Conservation (phyloP, 208 protist species). For the Naegleria lovaniensis region DNA sequence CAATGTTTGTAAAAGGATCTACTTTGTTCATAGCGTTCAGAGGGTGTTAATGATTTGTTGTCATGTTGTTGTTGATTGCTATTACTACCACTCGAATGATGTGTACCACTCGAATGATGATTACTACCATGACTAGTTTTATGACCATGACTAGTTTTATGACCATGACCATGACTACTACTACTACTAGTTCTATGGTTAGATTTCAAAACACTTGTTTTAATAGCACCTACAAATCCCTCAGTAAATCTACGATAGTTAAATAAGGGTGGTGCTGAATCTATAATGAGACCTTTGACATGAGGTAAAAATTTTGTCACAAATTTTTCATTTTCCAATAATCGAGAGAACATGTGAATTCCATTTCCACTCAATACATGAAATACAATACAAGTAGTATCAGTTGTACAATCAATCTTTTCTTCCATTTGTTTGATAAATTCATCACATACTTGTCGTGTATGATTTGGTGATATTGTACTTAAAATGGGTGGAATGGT, state of each 20-base stretch:
- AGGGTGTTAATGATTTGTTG: too few relatives aligned
- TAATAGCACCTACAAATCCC: background rate
- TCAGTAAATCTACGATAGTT: background rate
- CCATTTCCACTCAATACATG: background rate
- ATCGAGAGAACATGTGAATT: background rate
- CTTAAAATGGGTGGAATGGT: background rate
- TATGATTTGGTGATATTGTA: background rate
- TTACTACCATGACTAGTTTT: too few relatives aligned
- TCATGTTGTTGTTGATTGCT: too few relatives aligned
- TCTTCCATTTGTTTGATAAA: constrained; percentile 1
- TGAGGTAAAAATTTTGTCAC: background rate
- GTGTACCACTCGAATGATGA: too few relatives aligned
- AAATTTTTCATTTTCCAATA: background rate
- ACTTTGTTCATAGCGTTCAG: too few relatives aligned
- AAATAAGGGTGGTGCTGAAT: background rate
- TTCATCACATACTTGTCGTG: background rate
- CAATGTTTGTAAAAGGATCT: background rate
- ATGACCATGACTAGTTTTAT: too few relatives aligned
- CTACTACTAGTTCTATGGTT: too few relatives aligned
- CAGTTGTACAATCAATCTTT: background rate
- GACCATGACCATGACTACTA: too few relatives aligned
- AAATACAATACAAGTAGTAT: background rate
- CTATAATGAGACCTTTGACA: background rate
- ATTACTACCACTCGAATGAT: too few relatives aligned
- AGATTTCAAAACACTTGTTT: background rate